Percentiles rank a stretch among this genome's conserved stretches.
Evolutionary conservation across 2,329 filamentous ascomycete species (phyloP).

Genomic region (Aspergillus sp.): DNA sequence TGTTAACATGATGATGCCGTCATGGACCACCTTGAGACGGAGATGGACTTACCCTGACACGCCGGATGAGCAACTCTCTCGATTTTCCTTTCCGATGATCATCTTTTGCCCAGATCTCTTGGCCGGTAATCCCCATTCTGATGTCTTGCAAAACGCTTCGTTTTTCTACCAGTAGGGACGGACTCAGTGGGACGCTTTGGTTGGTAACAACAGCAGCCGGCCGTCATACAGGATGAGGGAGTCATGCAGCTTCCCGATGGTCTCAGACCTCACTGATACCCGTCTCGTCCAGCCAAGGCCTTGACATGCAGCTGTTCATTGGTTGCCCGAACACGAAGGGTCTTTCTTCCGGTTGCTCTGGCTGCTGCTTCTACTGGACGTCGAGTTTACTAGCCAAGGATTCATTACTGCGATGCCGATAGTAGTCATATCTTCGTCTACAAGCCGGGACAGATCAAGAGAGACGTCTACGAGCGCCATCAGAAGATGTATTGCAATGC

Average conservation of each 20-base stretch:
- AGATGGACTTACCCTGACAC: neutral
- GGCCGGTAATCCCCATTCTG: slow-evolving; percentile 4
- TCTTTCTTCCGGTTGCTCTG: slow-evolving; percentile 23
- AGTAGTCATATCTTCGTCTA: slow-evolving; percentile 3
- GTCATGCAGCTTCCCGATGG: slow-evolving; percentile 30
- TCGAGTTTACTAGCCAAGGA: slow-evolving; percentile 16
- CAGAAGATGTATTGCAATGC: slow-evolving; percentile 8
- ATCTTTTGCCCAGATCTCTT: neutral
- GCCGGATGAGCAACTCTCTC: neutral
- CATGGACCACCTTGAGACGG: neutral
- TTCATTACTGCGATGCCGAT: slow-evolving; percentile 8
- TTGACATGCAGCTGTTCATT: slow-evolving; percentile 19
- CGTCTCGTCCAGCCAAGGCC: slow-evolving; percentile 20
- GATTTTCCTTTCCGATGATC: slow-evolving; percentile 1
- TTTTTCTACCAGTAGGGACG: slow-evolving; percentile 8
- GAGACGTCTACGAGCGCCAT: slow-evolving; percentile 1
- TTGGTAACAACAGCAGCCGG: slow-evolving; percentile 22
- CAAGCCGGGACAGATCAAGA: slow-evolving; percentile 2
- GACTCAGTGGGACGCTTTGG: slow-evolving; percentile 19
- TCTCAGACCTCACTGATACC: slow-evolving; percentile 31
- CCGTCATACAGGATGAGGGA: slow-evolving; percentile 26
- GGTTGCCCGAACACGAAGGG: slow-evolving; percentile 14
- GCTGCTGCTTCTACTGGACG: slow-evolving; percentile 11
- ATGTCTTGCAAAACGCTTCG: slow-evolving; percentile 3
- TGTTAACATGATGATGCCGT: neutral